phyloP scores from a whole-genome alignment of 2,329 filamentous ascomycete genomes.

The Trichoderma lentiforme region DNA sequence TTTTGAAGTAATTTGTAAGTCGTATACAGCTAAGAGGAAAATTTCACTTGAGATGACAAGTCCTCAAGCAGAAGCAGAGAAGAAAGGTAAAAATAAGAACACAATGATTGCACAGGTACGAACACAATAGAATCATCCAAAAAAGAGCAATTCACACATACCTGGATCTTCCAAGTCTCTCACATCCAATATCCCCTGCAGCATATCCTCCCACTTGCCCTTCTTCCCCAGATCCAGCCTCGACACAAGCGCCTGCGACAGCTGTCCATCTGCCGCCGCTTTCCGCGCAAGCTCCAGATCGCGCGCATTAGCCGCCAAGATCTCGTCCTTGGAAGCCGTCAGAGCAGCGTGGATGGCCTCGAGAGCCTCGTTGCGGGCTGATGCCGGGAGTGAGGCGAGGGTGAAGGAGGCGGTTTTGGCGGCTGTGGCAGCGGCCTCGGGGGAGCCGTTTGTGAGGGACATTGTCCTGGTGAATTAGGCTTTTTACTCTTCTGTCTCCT shows the following conservation, averaged over 20 bases:
- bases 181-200: constrained; percentile 90
- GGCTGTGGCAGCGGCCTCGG: constrained; percentile 70
- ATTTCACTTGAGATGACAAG: not conserved
- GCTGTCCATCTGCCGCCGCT: constrained; percentile 69
- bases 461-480: constrained; percentile 43
- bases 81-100: not conserved
- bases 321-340: constrained; percentile 62
- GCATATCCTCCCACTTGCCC: constrained; percentile 97
- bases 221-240: constrained; percentile 79
- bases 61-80: not conserved
- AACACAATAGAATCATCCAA: not conserved
- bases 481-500: not conserved
- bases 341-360: constrained; percentile 80
- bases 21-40: not conserved
- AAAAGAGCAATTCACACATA: constrained; percentile 41
- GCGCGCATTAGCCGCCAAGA: constrained; percentile 80
- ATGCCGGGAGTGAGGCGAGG: constrained; percentile 73
- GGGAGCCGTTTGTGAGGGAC: constrained; percentile 85
- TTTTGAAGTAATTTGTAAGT: not conserved
- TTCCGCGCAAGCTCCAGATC: constrained; percentile 73
- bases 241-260: constrained; percentile 82
- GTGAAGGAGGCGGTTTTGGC: constrained; percentile 80
- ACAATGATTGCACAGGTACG: not conserved
- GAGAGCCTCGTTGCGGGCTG: constrained; percentile 79
- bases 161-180: constrained; percentile 78